phyloP scores from a whole-genome alignment of 169 alveolate genomes.

The Cyclospora cayetanensis region DNA sequence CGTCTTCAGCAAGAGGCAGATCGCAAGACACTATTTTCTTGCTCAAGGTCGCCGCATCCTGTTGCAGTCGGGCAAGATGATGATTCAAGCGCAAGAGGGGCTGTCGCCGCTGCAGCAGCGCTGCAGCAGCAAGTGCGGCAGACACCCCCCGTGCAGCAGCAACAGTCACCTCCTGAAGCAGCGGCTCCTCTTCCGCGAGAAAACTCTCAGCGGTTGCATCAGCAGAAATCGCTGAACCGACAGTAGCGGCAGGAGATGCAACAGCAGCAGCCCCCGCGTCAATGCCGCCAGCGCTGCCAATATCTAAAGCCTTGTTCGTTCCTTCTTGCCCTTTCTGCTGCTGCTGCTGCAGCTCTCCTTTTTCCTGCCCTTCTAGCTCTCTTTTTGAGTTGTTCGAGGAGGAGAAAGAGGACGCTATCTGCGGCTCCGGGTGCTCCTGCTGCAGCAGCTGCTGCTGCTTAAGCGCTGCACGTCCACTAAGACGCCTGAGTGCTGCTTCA shows the following conservation, averaged over 20 bases:
- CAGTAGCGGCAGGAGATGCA: not conserved
- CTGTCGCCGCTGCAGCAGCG: slow-evolving; percentile 61
- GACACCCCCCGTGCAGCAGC: slow-evolving; percentile 53
- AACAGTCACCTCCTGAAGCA: slow-evolving; percentile 41
- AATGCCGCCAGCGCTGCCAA: not conserved
- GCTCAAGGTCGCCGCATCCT: not conserved
- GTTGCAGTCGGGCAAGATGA: slow-evolving; percentile 20
- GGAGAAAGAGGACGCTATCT: not conserved
- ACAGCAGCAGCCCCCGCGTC: not conserved
- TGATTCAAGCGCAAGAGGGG: not conserved
- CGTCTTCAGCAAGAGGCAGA: slow-evolving; percentile 27
- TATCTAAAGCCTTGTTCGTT: not conserved
- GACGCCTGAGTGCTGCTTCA: not conserved
- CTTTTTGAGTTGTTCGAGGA: not conserved
- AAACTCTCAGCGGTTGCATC: slow-evolving; percentile 25
- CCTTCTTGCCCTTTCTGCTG: not conserved
- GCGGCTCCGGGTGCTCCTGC: slow-evolving; percentile 40
- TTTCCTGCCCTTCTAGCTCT: not conserved
- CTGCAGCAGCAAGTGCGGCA: slow-evolving; percentile 55
- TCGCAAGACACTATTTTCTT: slow-evolving; percentile 24
- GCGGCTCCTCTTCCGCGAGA: slow-evolving; percentile 39
- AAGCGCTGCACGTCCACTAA: not conserved
- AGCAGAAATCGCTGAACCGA: not conserved
- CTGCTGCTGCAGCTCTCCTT: not conserved
- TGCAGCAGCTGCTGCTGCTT: slow-evolving; percentile 41